Evolutionary conservation across 2,329 filamentous ascomycete genomes (phyloP).

Genomic region (Ophiostoma montium): DNA sequence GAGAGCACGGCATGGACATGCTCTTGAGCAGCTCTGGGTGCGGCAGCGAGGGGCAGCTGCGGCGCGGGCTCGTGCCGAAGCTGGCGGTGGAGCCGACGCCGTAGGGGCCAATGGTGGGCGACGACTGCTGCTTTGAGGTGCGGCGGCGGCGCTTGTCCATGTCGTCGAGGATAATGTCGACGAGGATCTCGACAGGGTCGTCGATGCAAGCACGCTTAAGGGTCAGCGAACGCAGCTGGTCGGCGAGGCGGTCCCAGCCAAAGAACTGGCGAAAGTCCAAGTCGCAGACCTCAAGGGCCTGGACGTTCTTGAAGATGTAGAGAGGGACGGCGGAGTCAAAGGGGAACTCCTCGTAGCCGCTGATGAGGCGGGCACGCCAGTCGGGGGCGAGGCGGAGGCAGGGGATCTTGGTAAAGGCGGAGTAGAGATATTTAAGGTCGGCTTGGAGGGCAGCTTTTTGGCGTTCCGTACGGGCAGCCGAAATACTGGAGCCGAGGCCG

Average conservation of each 20-base stretch:
- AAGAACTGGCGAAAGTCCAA: conserved; percentile 96
- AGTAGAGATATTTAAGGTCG: conserved; percentile 93
- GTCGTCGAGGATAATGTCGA: conserved; percentile 89
- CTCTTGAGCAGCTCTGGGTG: conserved; percentile 55
- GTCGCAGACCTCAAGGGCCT: conserved; percentile 84
- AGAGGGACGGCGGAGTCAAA: conserved; percentile 95
- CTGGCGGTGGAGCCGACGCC: conserved; percentile 10
- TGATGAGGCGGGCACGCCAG: conserved; percentile 76
- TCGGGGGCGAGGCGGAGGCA: conserved; percentile 84
- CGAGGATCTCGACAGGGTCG: conserved; percentile 77
- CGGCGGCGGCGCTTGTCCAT: conserved; percentile 83
- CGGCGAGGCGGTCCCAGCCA: conserved; percentile 87
- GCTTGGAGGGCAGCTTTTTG: conserved; percentile 74
- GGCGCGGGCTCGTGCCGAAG: conserved; percentile 35
- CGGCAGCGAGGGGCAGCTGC: conserved; percentile 51
- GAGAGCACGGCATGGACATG: conserved; percentile 52
- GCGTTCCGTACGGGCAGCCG: conserved; percentile 71
- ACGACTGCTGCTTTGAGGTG: conserved; percentile 73
- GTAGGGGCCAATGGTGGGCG: conserved; percentile 53
- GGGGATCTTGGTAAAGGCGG: conserved; percentile 95
- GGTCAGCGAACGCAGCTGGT: conserved; percentile 79
- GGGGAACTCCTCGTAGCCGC: conserved; percentile 92
- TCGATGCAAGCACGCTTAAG: conserved; percentile 79
- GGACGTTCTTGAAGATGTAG: conserved; percentile 95
- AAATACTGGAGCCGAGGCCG: conserved; percentile 66